Evolutionary conservation across 768 basidiomycete genomes (phyloP), one percentile per base, ranked within the genome.

Genomic region (Boletus rubroflammeus): DNA sequence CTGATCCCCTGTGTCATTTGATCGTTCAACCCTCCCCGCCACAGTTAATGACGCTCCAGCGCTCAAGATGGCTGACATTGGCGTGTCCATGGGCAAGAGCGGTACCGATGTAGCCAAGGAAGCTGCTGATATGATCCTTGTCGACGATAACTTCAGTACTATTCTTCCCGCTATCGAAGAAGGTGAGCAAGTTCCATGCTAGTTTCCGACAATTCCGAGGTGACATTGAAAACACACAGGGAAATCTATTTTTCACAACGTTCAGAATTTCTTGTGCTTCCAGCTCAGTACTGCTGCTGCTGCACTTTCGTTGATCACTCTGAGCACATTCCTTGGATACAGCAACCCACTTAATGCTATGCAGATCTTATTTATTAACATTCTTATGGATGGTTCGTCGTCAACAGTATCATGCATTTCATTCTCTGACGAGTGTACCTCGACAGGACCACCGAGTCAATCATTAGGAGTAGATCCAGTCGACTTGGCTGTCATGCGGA

Each of bases 51-150:
- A 98, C 62, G 94, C 96, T 0, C 96, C 95, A 3, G 95, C 96
- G 38, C 75, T 98, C 56, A 97, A 95, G 73, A 93, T 93, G 92
- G 95, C 96, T 3, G 95, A 98, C 67, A 97, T 98, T 62, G 96
- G 96, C 13, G 84, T 98, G 50, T 91, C 93, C 36, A 98, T 98
- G 96, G 96, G 96, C 53, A 93, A 90, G 73, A 92, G 90, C 57
- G 96, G 96, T n/a, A 97, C 96, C 19, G 96, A 98, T 67, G 96
- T 98, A 11, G 94, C 96, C 25, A 98, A 98, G 72, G 96, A 98
- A 73, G 95, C 95, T 9, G 95, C 96, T 7, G 93, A 98, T 73
- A 86, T 94, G 62, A 97, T 98, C 62, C 81, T 98, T 19, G 95
- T 97, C 31, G 94, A 98, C 67, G 96, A 98, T 70, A 95, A 98